A percentile compares a stretch with the other conserved stretches of the same genome.
These are phyloP conservation scores for Monosporozyma siamensis DNA, from an alignment of 805 yeast genomes.

Conservation along the genomic window DNA sequence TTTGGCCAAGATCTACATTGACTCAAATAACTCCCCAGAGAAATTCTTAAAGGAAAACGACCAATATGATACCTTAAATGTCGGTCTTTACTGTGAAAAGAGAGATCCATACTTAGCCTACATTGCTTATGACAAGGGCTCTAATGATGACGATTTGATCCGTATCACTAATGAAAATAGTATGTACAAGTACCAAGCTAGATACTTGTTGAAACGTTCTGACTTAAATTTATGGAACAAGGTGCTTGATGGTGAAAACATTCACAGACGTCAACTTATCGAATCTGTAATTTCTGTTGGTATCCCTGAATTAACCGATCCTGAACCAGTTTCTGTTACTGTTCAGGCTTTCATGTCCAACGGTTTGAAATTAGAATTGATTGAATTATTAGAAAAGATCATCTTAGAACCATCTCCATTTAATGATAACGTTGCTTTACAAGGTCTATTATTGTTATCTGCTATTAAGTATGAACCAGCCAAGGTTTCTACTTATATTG, in stretches of 20 bases:
- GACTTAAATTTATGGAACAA: constrained; percentile 73
- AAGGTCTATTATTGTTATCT: constrained; percentile 84
- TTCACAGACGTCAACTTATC: constrained; percentile 81
- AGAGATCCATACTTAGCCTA: constrained; percentile 98
- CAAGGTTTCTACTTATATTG: constrained; percentile 74
- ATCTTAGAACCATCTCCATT: constrained; percentile 96
- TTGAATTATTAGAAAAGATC: constrained; percentile 91
- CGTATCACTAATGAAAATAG: constrained; percentile 91
- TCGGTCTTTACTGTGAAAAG: constrained; percentile 97
- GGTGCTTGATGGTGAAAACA: constrained; percentile 66
- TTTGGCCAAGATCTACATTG: constrained; percentile 94
- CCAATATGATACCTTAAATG: constrained; percentile 83
- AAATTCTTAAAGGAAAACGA: constrained; percentile 88
- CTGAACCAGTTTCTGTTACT: constrained; percentile 87
- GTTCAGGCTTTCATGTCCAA: constrained; percentile 95
- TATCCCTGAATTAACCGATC: constrained; percentile 85
- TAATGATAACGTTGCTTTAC: constrained; percentile 88
- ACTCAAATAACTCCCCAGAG: constrained; percentile 95
- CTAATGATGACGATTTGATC: constrained; percentile 81
- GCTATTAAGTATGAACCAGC: constrained; percentile 92
- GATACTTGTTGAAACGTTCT: constrained; percentile 84
- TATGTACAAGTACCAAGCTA: constrained; percentile 99
- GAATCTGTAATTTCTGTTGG: constrained; percentile 96
- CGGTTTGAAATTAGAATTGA: constrained; percentile 83
- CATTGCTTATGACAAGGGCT: constrained; percentile 94